Base-by-base conservation (phyloP, 257 asterid genomes). In the Lavandula angustifolia region DNA sequence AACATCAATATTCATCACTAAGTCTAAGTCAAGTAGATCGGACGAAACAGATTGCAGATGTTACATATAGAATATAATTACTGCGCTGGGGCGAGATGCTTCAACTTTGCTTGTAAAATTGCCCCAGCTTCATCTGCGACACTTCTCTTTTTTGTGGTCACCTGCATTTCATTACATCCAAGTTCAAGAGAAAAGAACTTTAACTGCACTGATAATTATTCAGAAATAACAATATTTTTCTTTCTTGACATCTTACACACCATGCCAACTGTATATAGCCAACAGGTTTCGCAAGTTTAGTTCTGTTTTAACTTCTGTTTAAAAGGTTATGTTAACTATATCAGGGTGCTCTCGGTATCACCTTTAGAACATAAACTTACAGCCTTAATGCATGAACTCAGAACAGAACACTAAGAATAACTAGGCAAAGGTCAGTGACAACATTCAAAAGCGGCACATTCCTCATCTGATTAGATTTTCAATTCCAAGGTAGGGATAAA, bases 61-160 rank as follows among this genome's bases (percentile, higher is more conserved):
- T 52, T 60, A 52, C 68, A 68, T 61, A 49, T 9, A 60, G 27
- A 14, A n/a, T 44, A 17, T 46, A 38, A 41, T 62, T 32, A 84
- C 43, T 81, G 87, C 27, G 85, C 22, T 2, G 89, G 81, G 54
- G 84, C 74, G 53, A 82, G 54, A 32, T 81, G 91, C 77, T 74
- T 84, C 81, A 86, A 50, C 72, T 88, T 88, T 12, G 91, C 94
- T 78, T 84, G 96, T 75, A 91, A 81, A 58, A 86, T 80, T 41
- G 83, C 79, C 42, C 91, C 91, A 10, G 82, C 86, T 72, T 91
- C 98, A 67, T 88, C 95, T 31, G 94, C 94, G 72, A 88, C 75
- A 62, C 85, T 75, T 77, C 81, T 88, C 94, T 91, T 84, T 78
- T 86, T 86, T 4, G 90, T 51, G 2, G 96, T 87, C 38, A 88